Evolutionary conservation across 495 filamentous ascomycete genomes (phyloP), one percentile per base, ranked within the genome.

Genomic region (Stereocaulon alpinum): DNA sequence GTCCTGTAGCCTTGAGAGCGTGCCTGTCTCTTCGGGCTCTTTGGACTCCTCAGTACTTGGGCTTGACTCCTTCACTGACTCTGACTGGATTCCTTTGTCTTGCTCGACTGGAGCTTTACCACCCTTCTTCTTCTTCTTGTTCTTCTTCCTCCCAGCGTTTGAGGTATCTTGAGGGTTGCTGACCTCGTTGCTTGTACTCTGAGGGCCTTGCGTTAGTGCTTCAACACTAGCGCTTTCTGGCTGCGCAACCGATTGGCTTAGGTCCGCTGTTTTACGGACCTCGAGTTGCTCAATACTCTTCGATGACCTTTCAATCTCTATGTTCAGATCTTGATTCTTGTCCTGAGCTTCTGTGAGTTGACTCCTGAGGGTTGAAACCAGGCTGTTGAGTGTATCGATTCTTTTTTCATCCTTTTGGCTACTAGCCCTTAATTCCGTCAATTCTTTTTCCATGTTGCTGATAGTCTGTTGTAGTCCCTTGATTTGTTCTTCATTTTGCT

Each of bases 71-170:
- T 76, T 71, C 18, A 62, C 61, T 4, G 74, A 52, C 57, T 78
- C 73, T n/a, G 74, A 67, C 6, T 37, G 54, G 6, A 30, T 3
- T 20, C 30, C 42, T 37, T 29, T 49, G 37, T 40, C 37, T 22
- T 62, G 60, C 17, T 56, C 55, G 1, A 32, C 18, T 22, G 69
- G 55, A 48, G 70, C 75, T 53, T 81, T 83, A 17, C 77, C 81
- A 42, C 82, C 84, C 77, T 89, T 95, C 79, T 93, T 95, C 77
- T 92, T 95, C 69, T 92, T 93, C 54, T 84, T 88, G 50, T 87
- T 93, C 67, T 88, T 95, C 75, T 90, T 93, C 69, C 86, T 89
- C 20, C 71, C 70, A 6, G 58, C 67, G 6, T 65, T 59, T 22
- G 63, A 56, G 30, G 47, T 37, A 34, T 65, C 58, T 47, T 51